Conservation (phyloP, 23 red algal species). For the Gracilaria gracilis region DNA sequence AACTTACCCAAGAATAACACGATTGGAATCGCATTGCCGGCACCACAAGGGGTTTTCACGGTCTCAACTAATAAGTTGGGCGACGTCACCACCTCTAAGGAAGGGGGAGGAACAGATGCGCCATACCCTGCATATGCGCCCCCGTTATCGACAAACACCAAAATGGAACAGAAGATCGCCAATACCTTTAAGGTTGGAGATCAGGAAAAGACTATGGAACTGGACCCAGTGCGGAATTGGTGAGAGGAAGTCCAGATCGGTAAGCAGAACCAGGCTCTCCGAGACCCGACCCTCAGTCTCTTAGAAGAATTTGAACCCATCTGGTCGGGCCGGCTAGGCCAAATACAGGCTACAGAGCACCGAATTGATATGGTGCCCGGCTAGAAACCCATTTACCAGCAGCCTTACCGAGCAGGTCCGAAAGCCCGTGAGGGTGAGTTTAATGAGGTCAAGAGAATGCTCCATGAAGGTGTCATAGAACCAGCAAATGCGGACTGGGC, state of each 20-base stretch:
- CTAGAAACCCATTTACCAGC: background rate
- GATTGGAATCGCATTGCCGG: background rate
- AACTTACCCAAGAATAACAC: background rate
- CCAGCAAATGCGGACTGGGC: slow-evolving; percentile 1
- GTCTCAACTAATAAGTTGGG: background rate
- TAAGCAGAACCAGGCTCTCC: background rate
- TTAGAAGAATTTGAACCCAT: background rate
- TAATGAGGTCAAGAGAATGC: background rate
- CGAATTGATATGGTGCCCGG: background rate
- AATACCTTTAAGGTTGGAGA: background rate
- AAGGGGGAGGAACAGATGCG: background rate
- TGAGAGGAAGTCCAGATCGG: background rate
- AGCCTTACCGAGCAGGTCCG: background rate
- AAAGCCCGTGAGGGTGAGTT: background rate
- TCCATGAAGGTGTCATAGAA: background rate
- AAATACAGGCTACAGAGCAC: background rate
- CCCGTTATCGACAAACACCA: too few species aligned
- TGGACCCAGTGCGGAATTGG: background rate
- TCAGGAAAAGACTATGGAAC: background rate
- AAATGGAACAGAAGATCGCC: background rate
- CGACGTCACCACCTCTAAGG: background rate
- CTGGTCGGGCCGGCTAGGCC: background rate
- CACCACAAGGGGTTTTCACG: background rate
- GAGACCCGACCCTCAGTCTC: background rate
- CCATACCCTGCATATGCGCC: too few species aligned